These are phyloP conservation scores for Neofusicoccum umdonicola DNA, from an alignment of 2,329 filamentous ascomycete species.

Conservation along the genomic window DNA sequence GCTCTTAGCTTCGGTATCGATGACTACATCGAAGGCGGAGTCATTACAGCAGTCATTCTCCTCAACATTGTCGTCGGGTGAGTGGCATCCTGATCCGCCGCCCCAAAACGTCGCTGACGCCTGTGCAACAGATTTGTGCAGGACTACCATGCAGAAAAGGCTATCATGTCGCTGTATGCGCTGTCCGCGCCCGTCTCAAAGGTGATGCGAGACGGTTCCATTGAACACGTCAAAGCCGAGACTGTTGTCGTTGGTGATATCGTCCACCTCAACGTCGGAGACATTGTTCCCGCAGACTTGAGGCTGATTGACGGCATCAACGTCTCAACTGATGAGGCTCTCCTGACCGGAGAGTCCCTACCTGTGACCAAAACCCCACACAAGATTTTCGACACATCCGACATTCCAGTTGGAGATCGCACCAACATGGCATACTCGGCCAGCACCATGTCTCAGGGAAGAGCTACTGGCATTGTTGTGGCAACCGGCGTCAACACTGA, in stretches of 20 bases:
- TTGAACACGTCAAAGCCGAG: constrained; percentile 36
- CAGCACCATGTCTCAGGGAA: constrained; percentile 69
- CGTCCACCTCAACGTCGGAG: constrained; percentile 48
- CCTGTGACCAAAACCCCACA: constrained; percentile 63
- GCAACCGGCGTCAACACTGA: constrained; percentile 72
- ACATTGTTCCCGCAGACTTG: constrained; percentile 66
- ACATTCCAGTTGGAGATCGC: constrained; percentile 62
- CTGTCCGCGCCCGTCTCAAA: constrained; percentile 40
- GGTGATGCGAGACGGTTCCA: constrained; percentile 35
- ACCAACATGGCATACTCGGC: constrained; percentile 70
- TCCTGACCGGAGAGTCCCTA: constrained; percentile 71
- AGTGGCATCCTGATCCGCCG: not conserved
- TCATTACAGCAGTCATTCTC: constrained; percentile 63
- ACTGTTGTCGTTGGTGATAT: constrained; percentile 41
- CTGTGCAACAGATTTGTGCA: constrained; percentile 43
- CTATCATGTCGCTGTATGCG: constrained; percentile 40
- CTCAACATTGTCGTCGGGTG: constrained; percentile 67
- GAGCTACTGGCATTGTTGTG: constrained; percentile 66
- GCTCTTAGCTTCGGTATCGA: constrained; percentile 62
- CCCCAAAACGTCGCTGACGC: constrained; percentile 7
- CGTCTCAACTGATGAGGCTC: constrained; percentile 71
- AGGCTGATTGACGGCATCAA: constrained; percentile 66
- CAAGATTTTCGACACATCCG: constrained; percentile 51
- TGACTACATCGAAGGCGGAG: constrained; percentile 63
- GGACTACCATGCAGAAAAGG: constrained; percentile 48